Percentiles rank a stretch among this genome's conserved stretches.
phyloP scores from a whole-genome alignment of 2,329 filamentous ascomycete species.

The Torrubiella hemipterigena region DNA sequence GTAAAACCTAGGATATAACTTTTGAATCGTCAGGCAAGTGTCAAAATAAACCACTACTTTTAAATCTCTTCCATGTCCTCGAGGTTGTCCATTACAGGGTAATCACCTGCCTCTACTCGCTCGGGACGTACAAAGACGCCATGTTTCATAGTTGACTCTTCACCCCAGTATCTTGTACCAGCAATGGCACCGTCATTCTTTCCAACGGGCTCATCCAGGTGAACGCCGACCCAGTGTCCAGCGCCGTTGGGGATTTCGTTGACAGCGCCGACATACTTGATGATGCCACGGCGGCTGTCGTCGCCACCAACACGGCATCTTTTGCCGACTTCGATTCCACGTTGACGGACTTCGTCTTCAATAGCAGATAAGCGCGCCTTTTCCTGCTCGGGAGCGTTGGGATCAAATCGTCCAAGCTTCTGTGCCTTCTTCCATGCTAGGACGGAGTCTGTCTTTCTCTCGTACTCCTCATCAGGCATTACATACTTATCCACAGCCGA shows the following conservation, averaged over 20 bases:
- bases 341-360: conserved; percentile 55
- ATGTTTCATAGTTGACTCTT: conserved; percentile 51
- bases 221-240: conserved; percentile 61
- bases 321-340: conserved; percentile 52
- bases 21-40: too few species aligned
- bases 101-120: conserved; percentile 66
- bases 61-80: conserved; percentile 71
- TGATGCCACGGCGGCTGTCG: conserved; percentile 56
- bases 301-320: conserved; percentile 55
- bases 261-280: conserved; percentile 63
- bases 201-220: conserved; percentile 67
- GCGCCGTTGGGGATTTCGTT: conserved; percentile 57
- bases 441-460: conserved; percentile 74
- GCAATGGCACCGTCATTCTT: conserved; percentile 72
- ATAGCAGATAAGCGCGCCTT: conserved; percentile 59
- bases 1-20: too few species aligned
- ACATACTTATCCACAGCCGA: conserved; percentile 79
- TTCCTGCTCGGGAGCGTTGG: conserved; percentile 62
- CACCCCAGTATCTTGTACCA: conserved; percentile 56
- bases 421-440: conserved; percentile 92
- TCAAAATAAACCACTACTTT: too few species aligned
- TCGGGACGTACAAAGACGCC: conserved; percentile 73
- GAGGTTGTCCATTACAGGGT: conserved; percentile 56
- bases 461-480: conserved; percentile 78
- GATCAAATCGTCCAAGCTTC: conserved; percentile 93